Base-by-base conservation (phyloP, 1,139 yeast species). In the Suhomyces ambrosiae region DNA sequence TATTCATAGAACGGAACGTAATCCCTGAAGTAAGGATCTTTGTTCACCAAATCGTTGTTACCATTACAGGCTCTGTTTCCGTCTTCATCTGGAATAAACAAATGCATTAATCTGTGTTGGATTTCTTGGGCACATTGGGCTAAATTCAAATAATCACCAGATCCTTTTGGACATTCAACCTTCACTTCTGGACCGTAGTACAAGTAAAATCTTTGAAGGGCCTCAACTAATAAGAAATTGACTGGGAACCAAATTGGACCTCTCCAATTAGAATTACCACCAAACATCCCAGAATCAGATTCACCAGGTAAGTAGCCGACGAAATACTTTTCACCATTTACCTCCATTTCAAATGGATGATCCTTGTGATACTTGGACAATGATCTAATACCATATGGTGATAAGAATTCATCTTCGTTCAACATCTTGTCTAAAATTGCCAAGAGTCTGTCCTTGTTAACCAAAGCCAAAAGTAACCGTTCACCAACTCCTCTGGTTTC, bases 161-260 rank as follows among this genome's bases (percentile, higher is more conserved):
- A 83, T 1, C 95, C 95, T 44, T 79, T 83, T 12, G 97, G 97
- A 61, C 94, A 87, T 63, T 89, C 96, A 33, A 90, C 86, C 61
- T 86, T 86, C 54, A 90, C 76, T 32, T 77, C 82, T 14, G 92
- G 82, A 12, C 97, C 97, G 59, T 89, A 89, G 68, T 89, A 90
- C 60, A 90, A 71, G 63, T 84, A 89, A 60, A 88, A 89, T 53
- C 96, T 75, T 61, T 90, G 95, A 51, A 90, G 71, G 0, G 96
- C 82, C 66, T 90, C 97, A 41, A 89, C 89, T 34, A 90, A 69
- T 47, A 90, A 68, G 63, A 90, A 90, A 56, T 86, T 89, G 9
- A 89, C 88, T 16, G 97, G 96, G 71, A 90, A 88, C 97, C 97
- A 90, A 54, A 90, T 88, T n/a, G 97, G 97, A 4, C 97, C 97